Percentiles rank a stretch among this genome's conserved stretches.
phyloP scores from a whole-genome alignment of 2,329 filamentous ascomycete genomes.

The Alternaria sp. region DNA sequence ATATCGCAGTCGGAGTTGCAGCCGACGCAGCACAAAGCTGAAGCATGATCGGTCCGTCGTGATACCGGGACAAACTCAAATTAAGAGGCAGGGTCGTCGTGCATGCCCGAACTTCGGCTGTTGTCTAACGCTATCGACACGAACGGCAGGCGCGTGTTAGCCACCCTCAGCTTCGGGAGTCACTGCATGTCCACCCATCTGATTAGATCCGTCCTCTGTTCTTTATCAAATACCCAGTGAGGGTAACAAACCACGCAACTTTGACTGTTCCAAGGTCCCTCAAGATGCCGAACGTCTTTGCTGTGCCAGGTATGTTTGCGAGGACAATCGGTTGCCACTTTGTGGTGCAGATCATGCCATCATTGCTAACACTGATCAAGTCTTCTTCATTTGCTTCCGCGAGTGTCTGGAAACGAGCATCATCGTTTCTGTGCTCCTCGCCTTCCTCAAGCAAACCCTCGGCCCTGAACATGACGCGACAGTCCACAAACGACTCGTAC shows the following conservation, averaged over 20 bases:
- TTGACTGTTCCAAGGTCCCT: neutral
- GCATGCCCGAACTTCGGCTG: constrained; percentile 19
- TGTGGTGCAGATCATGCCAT: neutral
- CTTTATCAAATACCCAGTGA: constrained; percentile 12
- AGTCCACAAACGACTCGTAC: constrained; percentile 71
- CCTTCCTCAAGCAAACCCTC: constrained; percentile 84
- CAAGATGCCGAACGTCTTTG: constrained; percentile 71
- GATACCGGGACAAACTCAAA: constrained; percentile 8
- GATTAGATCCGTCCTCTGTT: constrained; percentile 28
- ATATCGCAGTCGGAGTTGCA: neutral
- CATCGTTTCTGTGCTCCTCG: constrained; percentile 84
- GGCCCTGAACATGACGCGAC: constrained; percentile 66
- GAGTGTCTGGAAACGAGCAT: constrained; percentile 84
- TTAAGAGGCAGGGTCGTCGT: constrained; percentile 4
- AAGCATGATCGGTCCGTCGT: constrained; percentile 10
- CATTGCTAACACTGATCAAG: constrained; percentile 37
- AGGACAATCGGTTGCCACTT: neutral
- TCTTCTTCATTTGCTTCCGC: constrained; percentile 91
- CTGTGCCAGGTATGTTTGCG: constrained; percentile 64
- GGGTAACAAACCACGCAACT: neutral
- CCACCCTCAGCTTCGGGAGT: neutral
- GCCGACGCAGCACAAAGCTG: neutral
- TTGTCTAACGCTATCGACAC: constrained; percentile 9
- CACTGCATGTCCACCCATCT: constrained; percentile 15
- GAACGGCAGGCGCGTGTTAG: constrained; percentile 1